A percentile compares a stretch with the other conserved stretches of the same genome.
Evolutionary conservation across 2,329 filamentous ascomycete genomes (phyloP).

Genomic region (Venturia effusa): DNA sequence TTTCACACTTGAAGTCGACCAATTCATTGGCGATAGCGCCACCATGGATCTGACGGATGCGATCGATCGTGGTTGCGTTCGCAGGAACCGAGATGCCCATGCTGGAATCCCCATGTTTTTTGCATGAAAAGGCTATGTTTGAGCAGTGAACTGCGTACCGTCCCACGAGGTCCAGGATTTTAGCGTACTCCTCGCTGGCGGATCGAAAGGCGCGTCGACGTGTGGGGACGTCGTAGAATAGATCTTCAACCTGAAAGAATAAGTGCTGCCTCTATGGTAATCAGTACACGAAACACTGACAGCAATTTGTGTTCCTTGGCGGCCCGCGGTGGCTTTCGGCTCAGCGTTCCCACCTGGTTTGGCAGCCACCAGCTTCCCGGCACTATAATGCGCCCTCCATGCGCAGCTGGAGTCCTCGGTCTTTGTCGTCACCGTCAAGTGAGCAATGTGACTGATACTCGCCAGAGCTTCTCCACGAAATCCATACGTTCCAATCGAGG

Average conservation of each 20-base stretch:
- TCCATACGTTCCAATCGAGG: constrained; percentile 88
- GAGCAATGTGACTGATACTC: constrained; percentile 96
- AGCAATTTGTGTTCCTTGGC: constrained; percentile 85
- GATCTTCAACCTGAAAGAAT: constrained; percentile 61
- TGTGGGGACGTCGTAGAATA: constrained; percentile 94
- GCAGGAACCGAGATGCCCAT: constrained; percentile 71
- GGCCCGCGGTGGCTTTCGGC: constrained; percentile 77
- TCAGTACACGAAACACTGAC: constrained; percentile 31
- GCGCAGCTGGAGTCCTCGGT: constrained; percentile 80
- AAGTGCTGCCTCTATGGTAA: background rate
- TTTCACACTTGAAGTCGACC: constrained; percentile 60
- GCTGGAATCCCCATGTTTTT: constrained; percentile 84
- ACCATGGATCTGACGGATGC: constrained; percentile 85
- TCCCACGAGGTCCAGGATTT: constrained; percentile 90
- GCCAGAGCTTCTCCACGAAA: constrained; percentile 93
- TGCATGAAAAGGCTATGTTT: constrained; percentile 90
- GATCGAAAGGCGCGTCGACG: constrained; percentile 84
- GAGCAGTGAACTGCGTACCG: constrained; percentile 86
- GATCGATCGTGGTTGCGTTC: constrained; percentile 61
- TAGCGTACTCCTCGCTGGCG: constrained; percentile 88
- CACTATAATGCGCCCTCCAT: constrained; percentile 80
- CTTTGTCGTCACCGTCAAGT: constrained; percentile 88
- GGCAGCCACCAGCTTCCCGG: constrained; percentile 67
- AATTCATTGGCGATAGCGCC: constrained; percentile 78
- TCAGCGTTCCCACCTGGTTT: constrained; percentile 83